Percentiles rank a stretch among this genome's conserved stretches.
phyloP scores from a whole-genome alignment of 768 basidiomycete genomes.

The Amanita inopinata region DNA sequence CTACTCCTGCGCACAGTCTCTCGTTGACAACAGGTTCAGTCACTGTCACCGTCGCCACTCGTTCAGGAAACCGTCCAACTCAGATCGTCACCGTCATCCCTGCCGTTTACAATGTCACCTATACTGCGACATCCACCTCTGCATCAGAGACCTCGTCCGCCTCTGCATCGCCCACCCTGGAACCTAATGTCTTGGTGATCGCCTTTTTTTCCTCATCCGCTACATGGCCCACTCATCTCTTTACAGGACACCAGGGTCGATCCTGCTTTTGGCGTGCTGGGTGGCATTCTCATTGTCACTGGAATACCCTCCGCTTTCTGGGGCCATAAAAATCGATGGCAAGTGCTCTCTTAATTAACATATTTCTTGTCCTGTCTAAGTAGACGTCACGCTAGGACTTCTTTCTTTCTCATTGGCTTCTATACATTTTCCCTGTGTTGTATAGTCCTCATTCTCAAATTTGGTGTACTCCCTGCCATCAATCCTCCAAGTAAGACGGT shows the following conservation, averaged over 20 bases:
- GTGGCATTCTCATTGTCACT: conserved; percentile 79
- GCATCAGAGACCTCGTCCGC: conserved; percentile 30
- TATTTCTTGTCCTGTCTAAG: conserved; percentile 11
- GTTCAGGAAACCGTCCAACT: conserved; percentile 38
- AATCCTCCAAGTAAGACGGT: conserved; percentile 72
- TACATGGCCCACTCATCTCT: conserved; percentile 18
- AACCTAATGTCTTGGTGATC: conserved; percentile 33
- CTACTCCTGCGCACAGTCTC: conserved; percentile 36
- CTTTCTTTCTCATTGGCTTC: conserved; percentile 88
- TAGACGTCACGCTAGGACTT: conserved; percentile 48
- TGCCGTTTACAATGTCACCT: conserved; percentile 52
- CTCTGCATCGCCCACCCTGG: conserved; percentile 30
- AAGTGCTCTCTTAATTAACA: conserved; percentile 18
- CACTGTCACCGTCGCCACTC: conserved; percentile 40
- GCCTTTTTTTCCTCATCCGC: background rate
- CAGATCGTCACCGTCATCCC: conserved; percentile 47
- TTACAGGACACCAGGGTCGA: conserved; percentile 62
- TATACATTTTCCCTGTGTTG: conserved; percentile 83
- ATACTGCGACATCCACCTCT: conserved; percentile 31
- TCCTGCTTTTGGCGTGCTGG: conserved; percentile 84
- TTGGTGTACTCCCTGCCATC: conserved; percentile 77
- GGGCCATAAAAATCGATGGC: conserved; percentile 96
- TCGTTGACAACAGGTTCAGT: conserved; percentile 39
- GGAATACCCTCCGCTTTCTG: conserved; percentile 85
- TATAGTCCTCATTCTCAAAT: conserved; percentile 79